Evolutionary conservation across 352 stramenopile species (phyloP).

Genomic region (Aphanomyces invadans): DNA sequence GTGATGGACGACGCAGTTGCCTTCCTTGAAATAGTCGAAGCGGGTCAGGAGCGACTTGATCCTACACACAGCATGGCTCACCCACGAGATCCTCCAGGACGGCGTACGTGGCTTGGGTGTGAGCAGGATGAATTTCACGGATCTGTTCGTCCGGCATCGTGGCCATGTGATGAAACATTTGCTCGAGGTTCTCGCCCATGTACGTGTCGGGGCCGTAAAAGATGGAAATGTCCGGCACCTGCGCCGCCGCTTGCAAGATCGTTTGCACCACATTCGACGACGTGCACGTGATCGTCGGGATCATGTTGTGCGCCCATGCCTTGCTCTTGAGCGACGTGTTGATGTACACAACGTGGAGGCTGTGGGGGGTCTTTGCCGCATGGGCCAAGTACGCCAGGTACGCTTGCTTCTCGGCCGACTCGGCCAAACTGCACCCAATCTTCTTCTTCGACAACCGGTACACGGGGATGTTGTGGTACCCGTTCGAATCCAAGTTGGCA

Average conservation of each 20-base stretch:
- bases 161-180: slow-evolving; percentile 85
- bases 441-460: slow-evolving; percentile 88
- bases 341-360: slow-evolving; percentile 98
- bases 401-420: slow-evolving; percentile 87
- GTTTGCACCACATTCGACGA: slow-evolving; percentile 95
- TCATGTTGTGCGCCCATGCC: slow-evolving; percentile 86
- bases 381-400: slow-evolving; percentile 93
- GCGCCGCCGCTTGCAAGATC: slow-evolving; percentile 89
- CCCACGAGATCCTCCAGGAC: neutral
- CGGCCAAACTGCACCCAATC: slow-evolving; percentile 94
- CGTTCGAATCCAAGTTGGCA: slow-evolving; percentile 90
- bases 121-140: slow-evolving; percentile 67
- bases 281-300: slow-evolving; percentile 96
- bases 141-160: slow-evolving; percentile 78
- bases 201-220: slow-evolving; percentile 96
- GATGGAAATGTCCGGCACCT: slow-evolving; percentile 87
- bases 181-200: slow-evolving; percentile 96
- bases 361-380: slow-evolving; percentile 76
- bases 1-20: slow-evolving; percentile 97
- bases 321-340: slow-evolving; percentile 97
- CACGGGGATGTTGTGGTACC: slow-evolving; percentile 88
- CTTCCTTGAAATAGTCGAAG: slow-evolving; percentile 93
- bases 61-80: slow-evolving; percentile 16
- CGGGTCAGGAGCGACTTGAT: slow-evolving; percentile 75
- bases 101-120: slow-evolving; percentile 41